A percentile compares a stretch with the other conserved stretches of the same genome.
These are phyloP conservation scores for Acer yangbiense DNA, from an alignment of 345 rosid genomes.

Conservation along the genomic window DNA sequence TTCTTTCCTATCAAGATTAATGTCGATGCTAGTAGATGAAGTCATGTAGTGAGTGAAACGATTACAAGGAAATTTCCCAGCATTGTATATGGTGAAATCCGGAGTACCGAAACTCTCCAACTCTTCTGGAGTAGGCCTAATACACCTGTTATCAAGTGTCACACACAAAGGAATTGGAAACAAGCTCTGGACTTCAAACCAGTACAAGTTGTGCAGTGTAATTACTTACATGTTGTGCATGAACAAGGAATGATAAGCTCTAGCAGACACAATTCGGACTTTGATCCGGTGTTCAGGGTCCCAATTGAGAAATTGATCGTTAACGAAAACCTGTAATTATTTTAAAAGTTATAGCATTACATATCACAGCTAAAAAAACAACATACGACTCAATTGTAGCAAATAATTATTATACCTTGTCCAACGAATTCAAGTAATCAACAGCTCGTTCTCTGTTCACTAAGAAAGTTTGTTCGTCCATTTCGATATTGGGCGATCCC, in stretches of 20 bases:
- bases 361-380: not conserved
- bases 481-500: conserved; percentile 97
- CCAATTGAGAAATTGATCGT: conserved; percentile 95
- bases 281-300: conserved; percentile 86
- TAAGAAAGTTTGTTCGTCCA: conserved; percentile 93
- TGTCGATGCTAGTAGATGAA: conserved; percentile 91
- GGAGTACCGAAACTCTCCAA: conserved; percentile 95
- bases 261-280: conserved; percentile 94
- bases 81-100: conserved; percentile 97
- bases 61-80: conserved; percentile 97
- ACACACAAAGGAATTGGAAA: conserved; percentile 40
- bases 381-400: too few relatives aligned
- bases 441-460: conserved; percentile 97
- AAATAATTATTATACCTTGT: conserved; percentile 51
- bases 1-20: conserved; percentile 88
- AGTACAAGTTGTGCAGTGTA: not conserved
- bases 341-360: not conserved
- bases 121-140: conserved; percentile 92
- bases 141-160: conserved; percentile 74
- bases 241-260: conserved; percentile 95
- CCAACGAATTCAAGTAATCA: conserved; percentile 93
- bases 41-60: conserved; percentile 98
- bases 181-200: conserved; percentile 11
- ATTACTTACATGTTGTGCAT: conserved; percentile 95
- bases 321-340: conserved; percentile 72